Percentiles rank a stretch among this genome's conserved stretches.
Conservation (phyloP, 148 eudicot genomes). For the Rhododendron williamsianum region DNA sequence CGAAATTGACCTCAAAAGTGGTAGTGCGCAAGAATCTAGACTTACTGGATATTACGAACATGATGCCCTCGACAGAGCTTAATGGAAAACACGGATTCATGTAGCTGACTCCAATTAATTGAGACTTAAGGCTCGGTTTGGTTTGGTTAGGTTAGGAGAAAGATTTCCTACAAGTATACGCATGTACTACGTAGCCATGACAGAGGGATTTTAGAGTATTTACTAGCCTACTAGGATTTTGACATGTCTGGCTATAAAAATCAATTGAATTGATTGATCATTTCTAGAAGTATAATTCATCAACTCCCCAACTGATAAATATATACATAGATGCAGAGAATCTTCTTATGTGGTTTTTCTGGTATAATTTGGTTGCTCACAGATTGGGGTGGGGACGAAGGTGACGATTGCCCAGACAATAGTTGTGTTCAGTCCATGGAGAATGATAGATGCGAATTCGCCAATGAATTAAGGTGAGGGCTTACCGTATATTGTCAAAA, state of each 20-base stretch:
- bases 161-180: neutral
- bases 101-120: too few species aligned
- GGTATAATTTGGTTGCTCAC: neutral
- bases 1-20: too few species aligned
- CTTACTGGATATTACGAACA: too few species aligned
- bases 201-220: neutral
- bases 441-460: slow-evolving; percentile 27
- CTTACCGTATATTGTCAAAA: neutral
- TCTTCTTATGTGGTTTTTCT: neutral
- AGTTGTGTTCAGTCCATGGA: slow-evolving; percentile 27
- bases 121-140: too few species aligned
- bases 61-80: too few species aligned
- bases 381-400: slow-evolving; percentile 46
- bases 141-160: neutral
- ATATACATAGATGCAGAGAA: neutral
- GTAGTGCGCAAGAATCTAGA: too few species aligned
- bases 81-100: too few species aligned
- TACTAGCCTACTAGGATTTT: neutral
- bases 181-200: neutral
- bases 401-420: slow-evolving; percentile 25
- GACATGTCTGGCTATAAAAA: neutral
- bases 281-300: neutral
- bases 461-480: slow-evolving; percentile 53
- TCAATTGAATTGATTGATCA: neutral
- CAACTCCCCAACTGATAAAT: neutral